Percentiles rank a stretch among this genome's conserved stretches.
Conservation (phyloP, 148 eudicot genomes). For the Hydrangea macrophylla region DNA sequence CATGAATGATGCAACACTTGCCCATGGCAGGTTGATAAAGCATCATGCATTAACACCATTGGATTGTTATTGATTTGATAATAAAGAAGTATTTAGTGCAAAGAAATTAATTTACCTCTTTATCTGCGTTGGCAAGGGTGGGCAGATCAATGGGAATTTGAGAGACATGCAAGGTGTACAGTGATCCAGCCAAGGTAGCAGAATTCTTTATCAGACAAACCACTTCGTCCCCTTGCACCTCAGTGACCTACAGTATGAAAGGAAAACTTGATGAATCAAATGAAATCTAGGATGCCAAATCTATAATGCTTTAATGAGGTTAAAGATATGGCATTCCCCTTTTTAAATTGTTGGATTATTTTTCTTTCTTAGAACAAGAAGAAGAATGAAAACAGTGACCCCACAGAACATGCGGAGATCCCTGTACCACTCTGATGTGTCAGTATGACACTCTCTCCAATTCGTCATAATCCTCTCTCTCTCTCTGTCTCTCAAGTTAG, state of each 20-base stretch:
- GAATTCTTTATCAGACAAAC: constrained; percentile 48
- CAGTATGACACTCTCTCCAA: too few species aligned
- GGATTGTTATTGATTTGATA: not conserved
- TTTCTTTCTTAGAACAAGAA: not conserved
- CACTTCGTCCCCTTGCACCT: constrained; percentile 47
- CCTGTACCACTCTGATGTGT: not conserved
- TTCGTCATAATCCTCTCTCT: too few species aligned
- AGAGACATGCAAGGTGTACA: constrained; percentile 54
- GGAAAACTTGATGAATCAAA: constrained; percentile 2
- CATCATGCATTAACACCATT: not conserved
- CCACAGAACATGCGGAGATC: not conserved
- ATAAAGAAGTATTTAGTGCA: not conserved
- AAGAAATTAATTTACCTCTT: constrained; percentile 28
- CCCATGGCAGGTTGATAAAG: not conserved
- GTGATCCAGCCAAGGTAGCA: constrained; percentile 38
- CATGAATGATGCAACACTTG: not conserved
- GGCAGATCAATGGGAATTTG: constrained; percentile 55
- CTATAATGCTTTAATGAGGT: not conserved
- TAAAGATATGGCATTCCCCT: not conserved
- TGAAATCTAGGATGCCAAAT: not conserved
- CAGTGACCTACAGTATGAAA: constrained; percentile 35
- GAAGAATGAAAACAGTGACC: not conserved
- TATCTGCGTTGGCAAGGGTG: constrained; percentile 46
- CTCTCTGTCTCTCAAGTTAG: too few species aligned
- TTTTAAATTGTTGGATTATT: not conserved